Conservation (phyloP, 2,329 filamentous ascomycete genomes). For the Beauveria sp. region DNA sequence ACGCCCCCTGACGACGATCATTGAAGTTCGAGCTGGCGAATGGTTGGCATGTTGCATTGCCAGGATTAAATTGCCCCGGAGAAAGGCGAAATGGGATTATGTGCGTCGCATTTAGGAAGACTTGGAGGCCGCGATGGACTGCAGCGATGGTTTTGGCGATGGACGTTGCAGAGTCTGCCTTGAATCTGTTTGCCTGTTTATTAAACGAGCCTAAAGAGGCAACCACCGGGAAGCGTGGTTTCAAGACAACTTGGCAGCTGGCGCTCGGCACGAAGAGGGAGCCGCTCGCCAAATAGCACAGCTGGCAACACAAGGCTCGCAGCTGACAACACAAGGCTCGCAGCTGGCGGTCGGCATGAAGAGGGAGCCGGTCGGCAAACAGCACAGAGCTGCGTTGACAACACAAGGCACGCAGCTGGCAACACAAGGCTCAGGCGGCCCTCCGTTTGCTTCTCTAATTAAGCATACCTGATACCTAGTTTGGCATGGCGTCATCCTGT, state of each 20-base stretch:
- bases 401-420: too few species aligned
- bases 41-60: neutral
- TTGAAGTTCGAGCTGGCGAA: neutral
- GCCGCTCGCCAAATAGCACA: neutral
- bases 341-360: neutral
- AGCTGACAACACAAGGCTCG: neutral
- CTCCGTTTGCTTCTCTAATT: too few species aligned
- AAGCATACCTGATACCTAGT: neutral
- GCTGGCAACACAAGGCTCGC: too few species aligned
- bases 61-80: neutral
- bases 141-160: neutral
- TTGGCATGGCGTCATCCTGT: slow-evolving; percentile 1
- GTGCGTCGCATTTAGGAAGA: neutral
- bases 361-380: neutral
- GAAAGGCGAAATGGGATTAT: neutral
- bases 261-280: neutral
- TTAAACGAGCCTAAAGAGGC: neutral
- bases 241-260: neutral
- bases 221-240: neutral
- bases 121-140: neutral
- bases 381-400: too few species aligned
- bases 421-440: too few species aligned
- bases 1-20: neutral
- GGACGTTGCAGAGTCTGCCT: neutral
- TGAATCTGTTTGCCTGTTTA: neutral